Base-by-base conservation (phyloP, 2,329 filamentous ascomycete genomes). In the Rutstroemia sp. region DNA sequence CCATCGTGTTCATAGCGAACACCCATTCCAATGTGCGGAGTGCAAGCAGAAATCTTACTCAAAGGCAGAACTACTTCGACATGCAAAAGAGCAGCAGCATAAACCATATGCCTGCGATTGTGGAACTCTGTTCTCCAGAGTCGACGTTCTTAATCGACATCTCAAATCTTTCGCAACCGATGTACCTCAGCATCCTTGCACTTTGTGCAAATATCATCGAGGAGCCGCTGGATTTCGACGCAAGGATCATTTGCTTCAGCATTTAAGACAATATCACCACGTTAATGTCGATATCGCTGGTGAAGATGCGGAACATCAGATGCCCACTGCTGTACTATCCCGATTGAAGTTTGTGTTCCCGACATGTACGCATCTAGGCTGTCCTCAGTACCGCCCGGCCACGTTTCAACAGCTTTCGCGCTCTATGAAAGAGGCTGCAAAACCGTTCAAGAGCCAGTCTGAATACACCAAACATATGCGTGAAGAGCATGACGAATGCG, bases 231-330 rank as follows among this genome's bases (percentile, higher is more conserved):
- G 67, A 1, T 74, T 75, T 54, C 66, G 62, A 30, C 68, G 72
- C 17, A 64, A 59, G 6, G 72, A 74, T 48, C 72, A 75, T 54
- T 61, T 74, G 0, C 57, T 61, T 4, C 72, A 74, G 27, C 73
- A 74, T 55, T 58, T 73, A n/a, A 62, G 61, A 1, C 66, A 67
- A 0, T 73, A 72, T 48, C 72, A 74, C 59, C 67, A 70, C 38
- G 65, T 69, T 16, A 65, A 69, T 1, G 45, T 40, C 1, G 27
- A 48, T 27, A 27, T 27, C 47, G 54, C 16, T 30, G 17, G 42
- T 16, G 27, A 17, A n/a, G 7, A 25, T 14, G 16, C 10, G 2
- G 36, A 5, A 1, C 30, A 25, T 9, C n/a, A 42, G 8, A n/a
- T n/a, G 1, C 16, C 16, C 21, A 10, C 38, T 16, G 25, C 25